These are phyloP conservation scores for Senna tora DNA, from an alignment of 306 rosid genomes.

Conservation along the genomic window DNA sequence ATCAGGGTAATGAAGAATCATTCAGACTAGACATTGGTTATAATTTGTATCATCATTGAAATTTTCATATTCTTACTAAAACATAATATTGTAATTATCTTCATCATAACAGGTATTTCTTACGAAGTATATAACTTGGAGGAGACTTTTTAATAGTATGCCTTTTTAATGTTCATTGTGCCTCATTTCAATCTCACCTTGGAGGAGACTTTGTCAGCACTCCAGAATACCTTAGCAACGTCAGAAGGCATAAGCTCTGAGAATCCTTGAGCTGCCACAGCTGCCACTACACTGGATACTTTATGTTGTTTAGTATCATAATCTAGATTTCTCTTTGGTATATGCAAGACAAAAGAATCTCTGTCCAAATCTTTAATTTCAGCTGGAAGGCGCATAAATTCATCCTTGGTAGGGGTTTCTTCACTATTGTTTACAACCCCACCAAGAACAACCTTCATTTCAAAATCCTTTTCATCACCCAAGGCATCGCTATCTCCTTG, in stretches of 20 bases:
- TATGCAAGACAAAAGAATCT: slow-evolving; percentile 83
- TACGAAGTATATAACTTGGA: neutral
- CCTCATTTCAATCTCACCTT: slow-evolving; percentile 68
- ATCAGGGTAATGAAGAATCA: neutral
- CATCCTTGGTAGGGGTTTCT: slow-evolving; percentile 73
- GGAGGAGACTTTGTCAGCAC: slow-evolving; percentile 78
- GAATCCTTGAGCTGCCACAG: slow-evolving; percentile 78
- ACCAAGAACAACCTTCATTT: slow-evolving; percentile 86
- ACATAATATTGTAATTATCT: neutral
- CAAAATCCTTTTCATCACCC: slow-evolving; percentile 78
- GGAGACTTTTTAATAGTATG: too few species aligned
- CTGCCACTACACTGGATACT: slow-evolving; percentile 71
- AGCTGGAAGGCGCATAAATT: slow-evolving; percentile 82
- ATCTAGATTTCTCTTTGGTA: slow-evolving; percentile 69
- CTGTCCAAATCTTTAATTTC: slow-evolving; percentile 74
- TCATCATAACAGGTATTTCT: slow-evolving; percentile 17
- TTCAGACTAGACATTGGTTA: slow-evolving; percentile 19
- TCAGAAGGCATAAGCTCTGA: slow-evolving; percentile 97
- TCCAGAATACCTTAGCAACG: slow-evolving; percentile 88
- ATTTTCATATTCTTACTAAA: neutral
- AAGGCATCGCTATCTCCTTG: slow-evolving; percentile 59
- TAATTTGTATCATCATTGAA: slow-evolving; percentile 26
- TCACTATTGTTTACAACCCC: slow-evolving; percentile 88
- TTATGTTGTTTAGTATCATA: slow-evolving; percentile 57
- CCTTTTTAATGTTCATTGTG: neutral